A percentile compares a stretch with the other conserved stretches of the same genome.
phyloP scores from a whole-genome alignment of 2,329 filamentous ascomycete genomes.

The Fusarium mundagurra region DNA sequence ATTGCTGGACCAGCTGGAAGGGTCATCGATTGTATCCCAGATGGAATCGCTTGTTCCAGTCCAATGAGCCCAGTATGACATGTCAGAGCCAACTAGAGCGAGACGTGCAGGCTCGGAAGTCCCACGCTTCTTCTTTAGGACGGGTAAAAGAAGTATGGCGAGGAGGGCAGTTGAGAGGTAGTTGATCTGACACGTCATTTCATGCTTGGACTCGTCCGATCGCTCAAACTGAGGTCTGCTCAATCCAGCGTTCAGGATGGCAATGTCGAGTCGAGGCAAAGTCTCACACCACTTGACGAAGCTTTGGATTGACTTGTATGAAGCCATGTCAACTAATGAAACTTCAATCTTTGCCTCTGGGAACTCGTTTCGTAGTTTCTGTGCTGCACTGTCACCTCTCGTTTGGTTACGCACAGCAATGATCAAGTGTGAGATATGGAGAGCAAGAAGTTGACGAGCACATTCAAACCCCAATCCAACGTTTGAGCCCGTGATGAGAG shows the following conservation, averaged over 20 bases:
- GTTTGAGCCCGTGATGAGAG: conserved; percentile 62
- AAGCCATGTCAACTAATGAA: conserved; percentile 58
- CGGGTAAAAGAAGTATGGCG: conserved; percentile 46
- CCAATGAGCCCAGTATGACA: conserved; percentile 42
- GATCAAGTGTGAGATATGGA: conserved; percentile 55
- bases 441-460: conserved; percentile 53
- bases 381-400: conserved; percentile 55
- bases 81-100: conserved; percentile 47
- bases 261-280: conserved; percentile 54
- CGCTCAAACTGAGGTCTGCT: conserved; percentile 36
- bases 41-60: conserved; percentile 30
- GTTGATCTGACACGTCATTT: conserved; percentile 54
- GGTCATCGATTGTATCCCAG: conserved; percentile 32
- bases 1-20: conserved; percentile 29
- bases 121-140: conserved; percentile 42
- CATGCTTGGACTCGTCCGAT: conserved; percentile 49
- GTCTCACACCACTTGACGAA: conserved; percentile 51
- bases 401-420: conserved; percentile 56
- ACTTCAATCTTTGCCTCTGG: conserved; percentile 56
- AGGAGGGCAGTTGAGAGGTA: conserved; percentile 51
- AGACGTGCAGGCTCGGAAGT: conserved; percentile 36
- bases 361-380: conserved; percentile 30
- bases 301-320: conserved; percentile 55
- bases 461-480: conserved; percentile 59
- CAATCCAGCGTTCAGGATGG: conserved; percentile 59